Percentiles rank a stretch among this genome's conserved stretches.
Conservation (phyloP, 2,329 filamentous ascomycete species). For the Pseudogymnoascus sp. region DNA sequence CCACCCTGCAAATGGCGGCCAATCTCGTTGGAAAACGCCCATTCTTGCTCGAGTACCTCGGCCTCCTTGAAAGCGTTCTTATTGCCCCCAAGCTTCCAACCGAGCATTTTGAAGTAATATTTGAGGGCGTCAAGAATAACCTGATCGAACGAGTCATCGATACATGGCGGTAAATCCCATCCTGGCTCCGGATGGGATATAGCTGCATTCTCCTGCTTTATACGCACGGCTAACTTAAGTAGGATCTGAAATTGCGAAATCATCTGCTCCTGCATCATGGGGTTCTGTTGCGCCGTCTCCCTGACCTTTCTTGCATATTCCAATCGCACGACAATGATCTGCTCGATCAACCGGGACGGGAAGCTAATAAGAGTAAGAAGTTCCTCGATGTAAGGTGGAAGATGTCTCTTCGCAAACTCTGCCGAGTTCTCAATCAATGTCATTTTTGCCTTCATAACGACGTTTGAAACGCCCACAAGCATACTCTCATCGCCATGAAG, state of each 20-base stretch:
- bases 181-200: constrained; percentile 82
- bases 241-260: constrained; percentile 93
- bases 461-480: constrained; percentile 70
- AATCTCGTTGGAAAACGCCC: constrained; percentile 93
- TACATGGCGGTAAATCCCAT: constrained; percentile 92
- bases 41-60: constrained; percentile 93
- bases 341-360: constrained; percentile 87
- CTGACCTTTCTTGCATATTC: constrained; percentile 93
- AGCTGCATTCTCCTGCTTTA: constrained; percentile 78
- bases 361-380: constrained; percentile 95
- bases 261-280: constrained; percentile 96
- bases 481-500: constrained; percentile 83
- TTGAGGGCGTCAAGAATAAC: constrained; percentile 87
- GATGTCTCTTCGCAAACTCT: constrained; percentile 76
- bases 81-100: constrained; percentile 94
- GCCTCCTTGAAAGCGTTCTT: constrained; percentile 99
- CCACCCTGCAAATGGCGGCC: constrained; percentile 85
- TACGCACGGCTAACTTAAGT: constrained; percentile 80
- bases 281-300: constrained; percentile 82
- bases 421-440: constrained; percentile 81
- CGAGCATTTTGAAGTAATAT: constrained; percentile 97
- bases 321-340: constrained; percentile 86
- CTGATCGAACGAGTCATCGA: constrained; percentile 91
- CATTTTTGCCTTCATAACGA: constrained; percentile 87
- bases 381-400: constrained; percentile 95